Evolutionary conservation across 2,329 filamentous ascomycete species (phyloP).

Genomic region (Phyllosticta citribraziliensis): DNA sequence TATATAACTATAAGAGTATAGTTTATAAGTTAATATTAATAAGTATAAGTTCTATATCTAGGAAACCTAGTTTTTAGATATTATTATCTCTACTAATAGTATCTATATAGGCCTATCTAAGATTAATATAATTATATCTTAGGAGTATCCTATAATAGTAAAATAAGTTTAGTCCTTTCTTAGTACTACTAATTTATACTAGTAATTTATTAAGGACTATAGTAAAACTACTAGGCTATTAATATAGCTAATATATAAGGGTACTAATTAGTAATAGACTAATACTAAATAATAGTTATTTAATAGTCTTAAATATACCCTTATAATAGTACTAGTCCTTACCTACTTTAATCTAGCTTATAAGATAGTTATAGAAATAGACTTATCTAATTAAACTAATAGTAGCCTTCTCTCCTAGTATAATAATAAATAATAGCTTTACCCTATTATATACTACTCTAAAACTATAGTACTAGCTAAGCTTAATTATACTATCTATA

Average conservation of each 20-base stretch:
- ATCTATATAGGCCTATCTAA: constrained; percentile 11
- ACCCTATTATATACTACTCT: background rate
- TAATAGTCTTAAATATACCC: background rate
- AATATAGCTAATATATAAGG: background rate
- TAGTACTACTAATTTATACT: constrained; percentile 12
- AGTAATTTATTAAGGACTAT: background rate
- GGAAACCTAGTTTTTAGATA: constrained; percentile 9
- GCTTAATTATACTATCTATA: background rate
- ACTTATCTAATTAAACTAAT: background rate
- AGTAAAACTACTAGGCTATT: background rate
- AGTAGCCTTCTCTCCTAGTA: background rate
- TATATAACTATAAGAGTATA: background rate
- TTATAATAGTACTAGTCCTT: background rate
- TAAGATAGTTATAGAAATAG: too few species aligned
- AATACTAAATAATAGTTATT: background rate
- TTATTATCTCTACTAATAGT: constrained; percentile 11
- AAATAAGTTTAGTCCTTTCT: constrained; percentile 10
- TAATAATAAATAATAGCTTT: background rate
- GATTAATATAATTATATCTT: constrained; percentile 7
- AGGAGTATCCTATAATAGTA: background rate
- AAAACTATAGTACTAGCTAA: background rate
- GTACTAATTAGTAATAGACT: background rate
- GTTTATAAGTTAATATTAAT: constrained; percentile 10
- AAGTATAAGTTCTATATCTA: constrained; percentile 9
- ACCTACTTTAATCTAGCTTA: background rate